Conservation (phyloP, 345 rosid species). For the Excoecaria cochinchinensis region DNA sequence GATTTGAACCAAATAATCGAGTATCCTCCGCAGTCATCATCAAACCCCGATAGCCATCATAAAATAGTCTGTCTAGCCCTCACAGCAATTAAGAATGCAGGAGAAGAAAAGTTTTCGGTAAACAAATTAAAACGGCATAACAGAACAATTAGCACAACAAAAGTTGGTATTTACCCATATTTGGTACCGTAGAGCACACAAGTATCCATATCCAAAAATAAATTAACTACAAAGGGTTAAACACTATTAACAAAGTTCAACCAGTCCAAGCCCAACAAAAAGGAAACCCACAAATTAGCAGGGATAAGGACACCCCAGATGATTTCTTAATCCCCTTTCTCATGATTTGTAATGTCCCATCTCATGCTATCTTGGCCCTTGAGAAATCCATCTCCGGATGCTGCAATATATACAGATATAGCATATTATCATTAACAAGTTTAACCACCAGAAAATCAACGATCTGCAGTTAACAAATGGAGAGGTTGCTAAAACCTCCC, state of each 20-base stretch:
- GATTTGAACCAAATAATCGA: too few relatives aligned
- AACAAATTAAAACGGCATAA: not conserved
- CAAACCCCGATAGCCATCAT: too few relatives aligned
- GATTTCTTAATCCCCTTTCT: not conserved
- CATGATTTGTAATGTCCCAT: not conserved
- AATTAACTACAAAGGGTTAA: not conserved
- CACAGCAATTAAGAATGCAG: too few relatives aligned
- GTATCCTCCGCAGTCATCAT: too few relatives aligned
- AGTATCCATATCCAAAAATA: not conserved
- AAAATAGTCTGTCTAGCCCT: too few relatives aligned
- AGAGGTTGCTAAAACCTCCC: not conserved
- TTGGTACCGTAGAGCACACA: not conserved
- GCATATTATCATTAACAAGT: not conserved
- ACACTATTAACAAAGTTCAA: constrained; percentile 4
- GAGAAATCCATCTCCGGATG: constrained; percentile 99
- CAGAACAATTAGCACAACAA: not conserved
- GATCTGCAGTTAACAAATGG: not conserved
- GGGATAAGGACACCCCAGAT: not conserved
- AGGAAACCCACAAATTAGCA: not conserved
- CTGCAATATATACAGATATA: constrained; percentile 37
- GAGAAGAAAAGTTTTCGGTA: not conserved
- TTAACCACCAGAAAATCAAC: not conserved
- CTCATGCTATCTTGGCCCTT: constrained; percentile 62
- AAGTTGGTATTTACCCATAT: not conserved
- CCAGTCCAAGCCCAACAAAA: constrained; percentile 5